phyloP scores from a whole-genome alignment of 345 rosid species.

The Aquilaria sinensis region DNA sequence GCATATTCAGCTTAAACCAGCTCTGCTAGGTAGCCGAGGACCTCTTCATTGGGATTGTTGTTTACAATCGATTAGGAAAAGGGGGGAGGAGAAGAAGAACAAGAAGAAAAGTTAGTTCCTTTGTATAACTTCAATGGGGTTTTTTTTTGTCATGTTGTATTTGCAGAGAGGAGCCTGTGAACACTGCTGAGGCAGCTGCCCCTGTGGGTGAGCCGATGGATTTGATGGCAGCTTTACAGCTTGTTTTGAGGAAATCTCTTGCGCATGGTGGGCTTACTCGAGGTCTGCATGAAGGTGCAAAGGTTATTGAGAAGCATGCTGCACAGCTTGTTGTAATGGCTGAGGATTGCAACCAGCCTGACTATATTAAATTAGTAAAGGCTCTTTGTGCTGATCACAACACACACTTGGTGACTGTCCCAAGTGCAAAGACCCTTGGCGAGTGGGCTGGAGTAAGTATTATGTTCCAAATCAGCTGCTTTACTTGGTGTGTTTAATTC shows the following conservation, averaged over 20 bases:
- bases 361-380: slow-evolving; percentile 70
- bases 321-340: slow-evolving; percentile 77
- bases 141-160: background rate
- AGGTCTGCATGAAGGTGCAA: slow-evolving; percentile 77
- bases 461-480: background rate
- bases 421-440: slow-evolving; percentile 82
- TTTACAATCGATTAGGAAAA: no score
- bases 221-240: slow-evolving; percentile 62
- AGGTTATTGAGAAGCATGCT: slow-evolving; percentile 70
- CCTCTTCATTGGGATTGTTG: no score
- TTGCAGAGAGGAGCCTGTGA: slow-evolving; percentile 43
- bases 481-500: background rate
- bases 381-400: slow-evolving; percentile 76
- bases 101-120: no score
- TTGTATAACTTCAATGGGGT: no score
- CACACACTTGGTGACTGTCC: slow-evolving; percentile 56
- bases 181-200: slow-evolving; percentile 34
- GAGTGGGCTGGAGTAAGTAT: slow-evolving; percentile 92
- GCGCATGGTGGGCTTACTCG: slow-evolving; percentile 72
- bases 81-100: no score
- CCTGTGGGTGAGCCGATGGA: slow-evolving; percentile 61
- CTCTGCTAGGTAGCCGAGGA: no score
- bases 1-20: no score
- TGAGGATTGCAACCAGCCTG: slow-evolving; percentile 86
- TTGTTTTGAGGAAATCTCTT: slow-evolving; percentile 69